These are phyloP conservation scores for Talaromyces sp. DNA, from an alignment of 2,329 filamentous ascomycete genomes.

Conservation along the genomic window DNA sequence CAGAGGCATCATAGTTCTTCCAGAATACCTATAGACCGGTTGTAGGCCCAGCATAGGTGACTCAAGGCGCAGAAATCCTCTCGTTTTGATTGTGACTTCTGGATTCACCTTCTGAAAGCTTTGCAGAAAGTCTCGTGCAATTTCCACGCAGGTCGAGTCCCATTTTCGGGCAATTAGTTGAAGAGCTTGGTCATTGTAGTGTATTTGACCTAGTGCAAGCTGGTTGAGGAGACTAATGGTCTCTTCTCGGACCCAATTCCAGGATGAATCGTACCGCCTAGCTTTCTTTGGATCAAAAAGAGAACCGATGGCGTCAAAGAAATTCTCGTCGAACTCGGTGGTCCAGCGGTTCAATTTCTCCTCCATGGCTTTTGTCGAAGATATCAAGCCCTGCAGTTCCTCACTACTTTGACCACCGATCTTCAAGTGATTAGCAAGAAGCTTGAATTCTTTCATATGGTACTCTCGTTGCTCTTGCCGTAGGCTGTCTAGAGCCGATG, in stretches of 20 bases:
- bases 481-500: not conserved
- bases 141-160: not conserved
- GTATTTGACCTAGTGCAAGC: conserved; percentile 91
- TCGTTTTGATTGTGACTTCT: not conserved
- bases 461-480: not conserved
- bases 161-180: not conserved
- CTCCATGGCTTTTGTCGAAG: conserved; percentile 80
- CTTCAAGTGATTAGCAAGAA: conserved; percentile 83
- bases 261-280: conserved; percentile 92
- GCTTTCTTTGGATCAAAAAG: conserved; percentile 91
- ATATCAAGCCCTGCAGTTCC: conserved; percentile 67
- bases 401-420: conserved; percentile 91
- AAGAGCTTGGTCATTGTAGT: conserved; percentile 91
- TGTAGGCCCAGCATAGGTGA: conserved; percentile 93
- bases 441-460: not conserved
- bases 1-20: not conserved
- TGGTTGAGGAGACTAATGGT: conserved; percentile 98
- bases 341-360: conserved; percentile 92
- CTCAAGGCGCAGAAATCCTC: conserved; percentile 29
- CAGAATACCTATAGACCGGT: conserved; percentile 70
- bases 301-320: conserved; percentile 87
- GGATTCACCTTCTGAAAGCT: not conserved
- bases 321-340: conserved; percentile 92
- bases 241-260: conserved; percentile 99
- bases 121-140: not conserved